Conservation (phyloP, 768 basidiomycete genomes). For the Serpula lacrymans region DNA sequence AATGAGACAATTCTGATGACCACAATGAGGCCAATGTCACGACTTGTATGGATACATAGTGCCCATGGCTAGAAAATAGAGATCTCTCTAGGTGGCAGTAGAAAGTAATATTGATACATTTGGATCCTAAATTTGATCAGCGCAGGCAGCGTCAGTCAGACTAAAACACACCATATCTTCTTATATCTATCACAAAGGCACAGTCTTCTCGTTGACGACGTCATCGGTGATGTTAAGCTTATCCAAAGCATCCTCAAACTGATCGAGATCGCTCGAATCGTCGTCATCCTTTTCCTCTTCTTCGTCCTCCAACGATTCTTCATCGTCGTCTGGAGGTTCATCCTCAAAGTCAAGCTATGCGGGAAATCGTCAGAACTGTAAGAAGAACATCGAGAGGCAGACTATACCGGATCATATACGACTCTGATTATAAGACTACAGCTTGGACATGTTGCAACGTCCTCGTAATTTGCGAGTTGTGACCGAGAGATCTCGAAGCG, state of each 20-base stretch:
- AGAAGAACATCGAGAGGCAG: slow-evolving; percentile 3
- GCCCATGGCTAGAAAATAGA: too few species aligned
- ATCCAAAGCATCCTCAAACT: slow-evolving; percentile 67
- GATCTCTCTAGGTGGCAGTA: too few species aligned
- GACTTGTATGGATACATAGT: too few species aligned
- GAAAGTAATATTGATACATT: too few species aligned
- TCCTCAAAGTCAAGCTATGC: slow-evolving; percentile 81
- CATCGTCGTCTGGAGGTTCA: slow-evolving; percentile 56
- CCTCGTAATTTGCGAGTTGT: slow-evolving; percentile 87
- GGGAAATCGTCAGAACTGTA: slow-evolving; percentile 5
- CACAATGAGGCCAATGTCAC: too few species aligned
- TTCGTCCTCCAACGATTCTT: slow-evolving; percentile 20
- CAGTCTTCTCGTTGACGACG: too few species aligned
- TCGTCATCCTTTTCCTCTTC: slow-evolving; percentile 35
- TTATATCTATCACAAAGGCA: too few species aligned
- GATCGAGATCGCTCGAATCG: slow-evolving; percentile 40
- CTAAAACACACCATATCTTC: too few species aligned
- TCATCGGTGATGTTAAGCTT: slow-evolving; percentile 47
- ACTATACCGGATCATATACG: slow-evolving; percentile 88
- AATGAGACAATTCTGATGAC: too few species aligned
- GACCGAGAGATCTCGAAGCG: slow-evolving; percentile 90
- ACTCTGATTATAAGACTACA: slow-evolving; percentile 92
- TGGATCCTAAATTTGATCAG: too few species aligned
- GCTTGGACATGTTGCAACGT: slow-evolving; percentile 94
- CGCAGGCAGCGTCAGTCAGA: too few species aligned